Percentiles rank a stretch among this genome's conserved stretches.
phyloP scores from a whole-genome alignment of 202 grass and related monocot species.

The Zizania palustris region DNA sequence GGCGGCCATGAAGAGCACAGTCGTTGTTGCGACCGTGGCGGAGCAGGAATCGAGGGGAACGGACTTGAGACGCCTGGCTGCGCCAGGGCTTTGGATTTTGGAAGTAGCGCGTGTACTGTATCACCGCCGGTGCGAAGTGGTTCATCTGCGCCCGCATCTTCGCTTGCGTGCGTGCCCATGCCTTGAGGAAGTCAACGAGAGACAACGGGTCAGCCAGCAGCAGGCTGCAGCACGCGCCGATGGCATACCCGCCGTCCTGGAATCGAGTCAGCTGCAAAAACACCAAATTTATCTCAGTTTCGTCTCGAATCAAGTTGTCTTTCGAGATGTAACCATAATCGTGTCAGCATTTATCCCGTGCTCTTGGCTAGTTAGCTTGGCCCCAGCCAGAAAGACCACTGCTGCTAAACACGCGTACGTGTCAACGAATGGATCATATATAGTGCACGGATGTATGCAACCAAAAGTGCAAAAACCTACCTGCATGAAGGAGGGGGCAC shows the following conservation, averaged over 20 bases:
- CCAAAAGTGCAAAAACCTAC: slow-evolving; percentile 19
- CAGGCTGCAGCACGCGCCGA: slow-evolving; percentile 71
- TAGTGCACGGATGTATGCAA: too few relatives aligned
- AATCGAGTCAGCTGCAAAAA: slow-evolving; percentile 74
- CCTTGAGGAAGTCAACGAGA: slow-evolving; percentile 56
- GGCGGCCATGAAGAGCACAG: slow-evolving; percentile 54
- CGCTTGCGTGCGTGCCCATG: slow-evolving; percentile 58
- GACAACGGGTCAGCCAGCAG: slow-evolving; percentile 64
- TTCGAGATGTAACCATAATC: not conserved
- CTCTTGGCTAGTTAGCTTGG: not conserved
- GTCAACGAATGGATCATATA: not conserved
- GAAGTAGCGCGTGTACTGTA: slow-evolving; percentile 59
- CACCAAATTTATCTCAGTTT: not conserved
- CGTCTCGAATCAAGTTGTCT: not conserved
- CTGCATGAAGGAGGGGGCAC: slow-evolving; percentile 62
- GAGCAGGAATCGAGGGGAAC: slow-evolving; percentile 10
- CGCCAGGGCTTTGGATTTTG: slow-evolving; percentile 51
- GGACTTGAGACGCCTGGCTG: slow-evolving; percentile 52
- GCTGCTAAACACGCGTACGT: not conserved
- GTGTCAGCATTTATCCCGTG: not conserved
- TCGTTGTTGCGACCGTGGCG: not conserved
- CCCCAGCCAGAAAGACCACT: not conserved
- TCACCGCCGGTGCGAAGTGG: slow-evolving; percentile 44
- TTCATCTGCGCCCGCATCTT: slow-evolving; percentile 39
- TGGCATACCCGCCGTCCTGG: slow-evolving; percentile 55